Evolutionary conservation across 148 eudicot species (phyloP).

Genomic region (Vaccinium darrowii): DNA sequence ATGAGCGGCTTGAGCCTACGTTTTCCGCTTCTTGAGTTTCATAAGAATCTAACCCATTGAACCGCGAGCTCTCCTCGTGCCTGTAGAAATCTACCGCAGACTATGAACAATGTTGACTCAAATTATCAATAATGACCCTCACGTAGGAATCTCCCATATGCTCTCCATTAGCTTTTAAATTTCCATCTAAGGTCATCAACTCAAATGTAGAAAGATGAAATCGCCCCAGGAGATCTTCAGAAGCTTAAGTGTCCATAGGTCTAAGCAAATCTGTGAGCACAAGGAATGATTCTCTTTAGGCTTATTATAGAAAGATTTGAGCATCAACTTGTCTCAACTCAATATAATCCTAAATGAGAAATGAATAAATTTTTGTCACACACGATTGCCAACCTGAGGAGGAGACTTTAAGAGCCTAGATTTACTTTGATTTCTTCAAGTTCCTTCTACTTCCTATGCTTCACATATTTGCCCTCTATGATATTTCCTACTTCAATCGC

Average conservation of each 20-base stretch:
- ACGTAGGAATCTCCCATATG: neutral
- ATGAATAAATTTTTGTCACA: neutral
- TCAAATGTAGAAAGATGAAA: neutral
- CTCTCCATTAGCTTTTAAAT: neutral
- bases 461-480: neutral
- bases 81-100: neutral
- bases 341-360: neutral
- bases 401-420: neutral
- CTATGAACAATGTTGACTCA: neutral
- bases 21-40: neutral
- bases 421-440: neutral
- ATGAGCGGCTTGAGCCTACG: neutral
- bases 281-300: neutral
- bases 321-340: neutral
- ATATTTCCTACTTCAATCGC: neutral
- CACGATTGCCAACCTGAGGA: neutral
- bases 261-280: neutral
- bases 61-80: neutral
- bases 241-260: neutral
- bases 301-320: neutral
- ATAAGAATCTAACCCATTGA: neutral
- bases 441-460: neutral
- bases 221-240: neutral
- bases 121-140: neutral
- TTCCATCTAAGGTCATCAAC: neutral